Conservation (phyloP, 2,329 filamentous ascomycete genomes). For the Bimuria novae-zelandiae region DNA sequence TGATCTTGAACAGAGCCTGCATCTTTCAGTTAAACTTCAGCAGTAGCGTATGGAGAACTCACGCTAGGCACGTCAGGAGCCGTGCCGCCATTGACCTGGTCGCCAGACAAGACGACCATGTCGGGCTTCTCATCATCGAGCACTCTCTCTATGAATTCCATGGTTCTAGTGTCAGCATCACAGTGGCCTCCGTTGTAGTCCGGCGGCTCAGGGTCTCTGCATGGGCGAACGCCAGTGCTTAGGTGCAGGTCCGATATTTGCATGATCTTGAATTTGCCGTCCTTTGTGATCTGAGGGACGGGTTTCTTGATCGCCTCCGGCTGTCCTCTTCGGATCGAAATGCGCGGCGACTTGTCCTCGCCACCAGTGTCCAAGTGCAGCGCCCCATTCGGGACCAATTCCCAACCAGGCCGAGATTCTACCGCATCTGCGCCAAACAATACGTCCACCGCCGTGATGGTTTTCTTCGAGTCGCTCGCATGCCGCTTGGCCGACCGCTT, state of each 20-base stretch:
- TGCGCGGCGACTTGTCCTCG: slow-evolving; percentile 68
- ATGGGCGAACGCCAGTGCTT: slow-evolving; percentile 83
- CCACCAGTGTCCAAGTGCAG: slow-evolving; percentile 70
- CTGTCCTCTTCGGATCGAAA: slow-evolving; percentile 77
- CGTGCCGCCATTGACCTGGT: slow-evolving; percentile 94
- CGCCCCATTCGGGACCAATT: slow-evolving; percentile 66
- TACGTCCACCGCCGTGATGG: slow-evolving; percentile 81
- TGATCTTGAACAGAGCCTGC: slow-evolving; percentile 89
- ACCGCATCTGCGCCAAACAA: slow-evolving; percentile 90
- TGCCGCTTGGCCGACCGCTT: slow-evolving; percentile 73
- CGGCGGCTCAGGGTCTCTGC: slow-evolving; percentile 82
- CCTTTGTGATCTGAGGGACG: slow-evolving; percentile 76
- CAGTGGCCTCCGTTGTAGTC: slow-evolving; percentile 75
- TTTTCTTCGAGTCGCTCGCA: slow-evolving; percentile 73
- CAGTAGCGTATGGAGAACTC: slow-evolving; percentile 32
- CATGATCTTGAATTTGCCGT: slow-evolving; percentile 96
- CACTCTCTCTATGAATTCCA: slow-evolving; percentile 83
- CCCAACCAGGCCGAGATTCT: slow-evolving; percentile 86
- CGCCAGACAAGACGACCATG: slow-evolving; percentile 86
- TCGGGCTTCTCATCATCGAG: slow-evolving; percentile 94
- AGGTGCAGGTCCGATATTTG: slow-evolving; percentile 94
- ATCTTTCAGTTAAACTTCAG: slow-evolving; percentile 14
- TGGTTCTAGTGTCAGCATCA: slow-evolving; percentile 86
- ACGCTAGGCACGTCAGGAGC: slow-evolving; percentile 88
- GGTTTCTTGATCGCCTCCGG: slow-evolving; percentile 69